Percentiles rank a stretch among this genome's conserved stretches.
Evolutionary conservation across 305 asterid species (phyloP).

Genomic region (Fraxinus floribunda): DNA sequence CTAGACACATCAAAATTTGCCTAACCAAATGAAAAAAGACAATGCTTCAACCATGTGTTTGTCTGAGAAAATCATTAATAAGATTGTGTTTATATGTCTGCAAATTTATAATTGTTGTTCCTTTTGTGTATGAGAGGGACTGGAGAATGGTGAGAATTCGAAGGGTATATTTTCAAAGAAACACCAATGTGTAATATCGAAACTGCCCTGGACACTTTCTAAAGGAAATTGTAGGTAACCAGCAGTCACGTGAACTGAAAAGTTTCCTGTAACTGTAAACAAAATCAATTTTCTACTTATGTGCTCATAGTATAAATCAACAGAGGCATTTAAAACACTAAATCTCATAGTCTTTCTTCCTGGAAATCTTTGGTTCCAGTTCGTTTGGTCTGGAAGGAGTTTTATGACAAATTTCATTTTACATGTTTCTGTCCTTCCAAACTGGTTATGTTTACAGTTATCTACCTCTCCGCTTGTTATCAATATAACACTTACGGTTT

Average conservation of each 20-base stretch:
- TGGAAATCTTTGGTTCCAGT: neutral
- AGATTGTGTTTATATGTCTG: neutral
- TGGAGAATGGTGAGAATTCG: neutral
- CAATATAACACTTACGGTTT: neutral
- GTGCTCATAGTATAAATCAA: neutral
- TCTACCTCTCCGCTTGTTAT: neutral
- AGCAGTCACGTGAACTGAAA: neutral
- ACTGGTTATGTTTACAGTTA: neutral
- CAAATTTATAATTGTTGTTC: neutral
- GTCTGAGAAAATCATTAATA: neutral
- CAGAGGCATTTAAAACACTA: neutral
- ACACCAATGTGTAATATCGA: neutral
- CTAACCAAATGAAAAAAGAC: neutral
- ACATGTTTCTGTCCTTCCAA: neutral
- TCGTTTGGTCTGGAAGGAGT: neutral
- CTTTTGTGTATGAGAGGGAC: neutral
- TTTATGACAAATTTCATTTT: neutral
- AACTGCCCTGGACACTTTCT: neutral
- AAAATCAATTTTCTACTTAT: neutral
- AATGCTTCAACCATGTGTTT: constrained; percentile 14
- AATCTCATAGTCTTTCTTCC: neutral
- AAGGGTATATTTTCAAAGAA: neutral
- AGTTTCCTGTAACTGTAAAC: neutral
- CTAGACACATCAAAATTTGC: neutral
- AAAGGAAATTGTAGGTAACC: neutral